These are phyloP conservation scores for Microbotryum saponariae DNA, from an alignment of 1,284 basidiomycete genomes.

Conservation along the genomic window DNA sequence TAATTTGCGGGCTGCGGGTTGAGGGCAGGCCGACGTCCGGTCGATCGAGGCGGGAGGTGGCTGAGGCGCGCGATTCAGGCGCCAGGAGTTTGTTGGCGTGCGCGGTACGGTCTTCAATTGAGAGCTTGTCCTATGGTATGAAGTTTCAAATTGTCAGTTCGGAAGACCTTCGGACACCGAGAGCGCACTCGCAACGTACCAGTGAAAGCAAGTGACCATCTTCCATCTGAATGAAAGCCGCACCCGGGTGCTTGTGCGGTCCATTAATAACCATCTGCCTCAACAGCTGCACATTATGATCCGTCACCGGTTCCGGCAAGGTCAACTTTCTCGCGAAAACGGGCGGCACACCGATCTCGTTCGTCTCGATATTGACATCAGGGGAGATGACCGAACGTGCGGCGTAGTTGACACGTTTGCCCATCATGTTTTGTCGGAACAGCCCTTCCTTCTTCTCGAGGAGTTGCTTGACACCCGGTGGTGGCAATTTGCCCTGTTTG, in stretches of 20 bases:
- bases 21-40: constrained; percentile 41
- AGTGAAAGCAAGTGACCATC: constrained; percentile 79
- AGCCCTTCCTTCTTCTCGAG: constrained; percentile 98
- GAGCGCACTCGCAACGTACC: constrained; percentile 45
- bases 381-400: constrained; percentile 99
- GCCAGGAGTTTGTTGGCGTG: constrained; percentile 96
- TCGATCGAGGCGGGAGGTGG: constrained; percentile 38
- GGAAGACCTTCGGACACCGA: not conserved
- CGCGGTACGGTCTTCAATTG: constrained; percentile 80
- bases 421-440: constrained; percentile 99
- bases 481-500: constrained; percentile 84
- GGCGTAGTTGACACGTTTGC: constrained; percentile 98
- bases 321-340: constrained; percentile 96
- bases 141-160: not conserved
- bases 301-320: constrained; percentile 94
- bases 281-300: constrained; percentile 80
- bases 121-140: constrained; percentile 63
- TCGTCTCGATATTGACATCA: constrained; percentile 98
- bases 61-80: constrained; percentile 44
- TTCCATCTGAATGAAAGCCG: constrained; percentile 89
- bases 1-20: constrained; percentile 50
- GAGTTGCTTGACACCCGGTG: constrained; percentile 89
- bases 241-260: constrained; percentile 82
- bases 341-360: constrained; percentile 96
- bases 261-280: constrained; percentile 89